A percentile compares a stretch with the other conserved stretches of the same genome.
These are phyloP conservation scores for Aspergillus cristatus DNA, from an alignment of 495 filamentous ascomycete species.

Conservation along the genomic window DNA sequence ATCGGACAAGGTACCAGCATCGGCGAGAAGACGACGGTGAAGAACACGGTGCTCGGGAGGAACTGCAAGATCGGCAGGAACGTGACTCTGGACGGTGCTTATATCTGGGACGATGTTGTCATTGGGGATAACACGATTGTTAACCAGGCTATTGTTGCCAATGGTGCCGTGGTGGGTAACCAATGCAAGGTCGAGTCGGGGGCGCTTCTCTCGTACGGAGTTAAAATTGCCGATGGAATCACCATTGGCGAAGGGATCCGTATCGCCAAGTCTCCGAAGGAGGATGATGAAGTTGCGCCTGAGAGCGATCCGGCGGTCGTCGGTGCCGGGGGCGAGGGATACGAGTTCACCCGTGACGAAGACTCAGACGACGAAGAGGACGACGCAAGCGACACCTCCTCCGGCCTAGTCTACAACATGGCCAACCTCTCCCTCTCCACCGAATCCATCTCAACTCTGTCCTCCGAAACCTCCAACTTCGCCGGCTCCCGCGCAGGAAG, in stretches of 20 bases:
- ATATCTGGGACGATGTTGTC: constrained; percentile 79
- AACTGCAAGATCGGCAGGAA: constrained; percentile 79
- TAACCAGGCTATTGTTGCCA: constrained; percentile 65
- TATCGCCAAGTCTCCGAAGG: constrained; percentile 46
- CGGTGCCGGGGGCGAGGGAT: constrained; percentile 36
- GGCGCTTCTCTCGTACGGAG: constrained; percentile 70
- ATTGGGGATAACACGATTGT: constrained; percentile 68
- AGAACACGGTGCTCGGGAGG: constrained; percentile 69
- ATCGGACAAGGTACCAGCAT: constrained; percentile 70
- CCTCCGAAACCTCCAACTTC: constrained; percentile 38
- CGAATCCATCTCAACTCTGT: constrained; percentile 70
- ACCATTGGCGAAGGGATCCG: constrained; percentile 41
- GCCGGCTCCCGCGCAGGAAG: constrained; percentile 39
- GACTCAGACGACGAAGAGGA: constrained; percentile 43
- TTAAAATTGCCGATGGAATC: constrained; percentile 55
- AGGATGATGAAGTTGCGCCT: constrained; percentile 33
- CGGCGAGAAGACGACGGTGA: constrained; percentile 58
- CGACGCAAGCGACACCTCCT: constrained; percentile 35
- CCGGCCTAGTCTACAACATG: constrained; percentile 61
- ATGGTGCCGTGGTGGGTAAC: constrained; percentile 59
- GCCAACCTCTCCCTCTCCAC: constrained; percentile 58
- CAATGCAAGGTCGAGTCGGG: constrained; percentile 58
- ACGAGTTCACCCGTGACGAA: constrained; percentile 40
- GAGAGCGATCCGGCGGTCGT: constrained; percentile 41
- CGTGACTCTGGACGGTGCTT: constrained; percentile 67